Evolutionary conservation across 768 basidiomycete species (phyloP), one percentile per base, ranked within the genome.

Genomic region (Dioszegia hungarica): DNA sequence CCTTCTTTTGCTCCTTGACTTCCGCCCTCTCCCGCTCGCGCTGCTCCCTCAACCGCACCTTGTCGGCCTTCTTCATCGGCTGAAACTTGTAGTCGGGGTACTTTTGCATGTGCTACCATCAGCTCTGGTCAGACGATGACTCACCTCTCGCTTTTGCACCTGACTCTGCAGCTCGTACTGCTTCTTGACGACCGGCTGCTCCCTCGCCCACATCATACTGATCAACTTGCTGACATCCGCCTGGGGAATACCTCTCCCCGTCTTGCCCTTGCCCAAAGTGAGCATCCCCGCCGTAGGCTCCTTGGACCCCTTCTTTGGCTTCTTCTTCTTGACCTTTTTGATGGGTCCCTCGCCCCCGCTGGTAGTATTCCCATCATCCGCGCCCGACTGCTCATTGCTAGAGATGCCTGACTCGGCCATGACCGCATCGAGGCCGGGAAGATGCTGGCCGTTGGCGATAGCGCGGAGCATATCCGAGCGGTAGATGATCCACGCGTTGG

Each of bases 401-500:
- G 50, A 45, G 12, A 50, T 29, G 17, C 49, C 61, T 25, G 59
- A 43, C 22, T 64, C 67, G 2, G 56, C 57, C 49, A 68, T 54
- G 14, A 61, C 54, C 10, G 50, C 58, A n/a, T 64, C 67, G 20
- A 71, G 57, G 5, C 61, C 60, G 5, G 68, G 65, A 25, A 71
- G 52, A 17, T 37, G 29, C 24, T 67, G 61, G 4, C 66, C 66
- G 1, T 59, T 60, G 19, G 58, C 70, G 20, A 85, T 70, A 11
- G 77, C 70, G 57, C 74, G 76, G 39, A 82, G 77, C 67, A 81
- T 83, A 59, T 83, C 80, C 2, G 85, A 83, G 38, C 89, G 83
- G 74, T 87, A 90, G 15, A 90, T 61, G 57, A 90, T 90, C 87
- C 87, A 90, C 0, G 88, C 84, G 69, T 90, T 90, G 10, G 85